Evolutionary conservation across 1,284 basidiomycete genomes (phyloP), one percentile per base, ranked within the genome.

Genomic region (Mycosarcoma mackinlayi): DNA sequence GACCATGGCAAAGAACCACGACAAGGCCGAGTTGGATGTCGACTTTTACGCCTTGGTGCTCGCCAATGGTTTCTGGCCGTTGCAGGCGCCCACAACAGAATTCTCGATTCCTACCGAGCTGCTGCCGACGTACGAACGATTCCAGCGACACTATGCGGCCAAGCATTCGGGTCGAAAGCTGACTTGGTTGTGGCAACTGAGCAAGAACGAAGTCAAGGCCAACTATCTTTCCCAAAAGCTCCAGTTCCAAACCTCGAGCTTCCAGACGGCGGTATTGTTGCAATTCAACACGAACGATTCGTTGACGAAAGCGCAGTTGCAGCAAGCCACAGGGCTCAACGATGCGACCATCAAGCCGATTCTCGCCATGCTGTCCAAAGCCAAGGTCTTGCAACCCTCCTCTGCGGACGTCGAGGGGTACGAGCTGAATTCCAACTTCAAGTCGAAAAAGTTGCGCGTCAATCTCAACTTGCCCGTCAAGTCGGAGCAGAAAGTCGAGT

Each of bases 181-280:
- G 24, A 94, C 92, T 0, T 98, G 95, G 95, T 84, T 98, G 18
- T 98, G 95, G 95, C 95, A 97, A 82, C 91, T 95, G 83, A 93
- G 91, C 31, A 94, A 95, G 86, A 95, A 93, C 85, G 96, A 98
- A 83, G 86, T 98, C 46, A 89, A 92, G 61, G 94, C 94, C 58
- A 94, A 91, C 80, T 94, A 96, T 84, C 86, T 93, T 48, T 89
- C 89, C 77, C 93, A 94, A 83, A 97, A 96, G 85, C 95, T 95
- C 85, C 94, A 95, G 69, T 86, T 98, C 79, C 93, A 94, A 89
- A 93, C 92, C 58, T 93, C 91, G 77, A 90, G 92, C 40, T 98
- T 94, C 84, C 95, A 99, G 85, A 92, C 93, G 87, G 92, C 93
- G 8, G 91, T 98, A 53, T 86, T 98, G 35, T 84, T 94, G 65